Evolutionary conservation across 116 monocot genomes (phyloP).

Genomic region (Papilionanthe hybrid): DNA sequence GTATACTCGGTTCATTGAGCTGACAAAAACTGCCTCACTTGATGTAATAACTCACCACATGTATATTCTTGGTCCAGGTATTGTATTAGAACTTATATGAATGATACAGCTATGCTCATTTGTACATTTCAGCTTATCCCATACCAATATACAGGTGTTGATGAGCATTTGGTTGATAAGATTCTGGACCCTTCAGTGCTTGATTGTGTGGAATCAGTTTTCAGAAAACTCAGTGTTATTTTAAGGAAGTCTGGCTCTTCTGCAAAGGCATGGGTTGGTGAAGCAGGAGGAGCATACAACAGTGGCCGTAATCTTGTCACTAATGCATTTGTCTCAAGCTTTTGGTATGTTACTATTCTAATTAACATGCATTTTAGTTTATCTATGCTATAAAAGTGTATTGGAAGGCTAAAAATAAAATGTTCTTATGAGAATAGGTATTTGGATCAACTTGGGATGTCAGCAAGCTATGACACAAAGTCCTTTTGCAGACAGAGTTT

Average conservation of each 20-base stretch:
- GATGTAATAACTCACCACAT: constrained; percentile 25
- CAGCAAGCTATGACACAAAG: constrained; percentile 79
- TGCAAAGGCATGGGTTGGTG: constrained; percentile 80
- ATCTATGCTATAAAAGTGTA: not conserved
- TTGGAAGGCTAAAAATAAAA: not conserved
- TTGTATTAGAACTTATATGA: not conserved
- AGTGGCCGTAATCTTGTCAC: constrained; percentile 78
- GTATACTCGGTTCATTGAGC: constrained; percentile 14
- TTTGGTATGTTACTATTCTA: constrained; percentile 50
- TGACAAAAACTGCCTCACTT: constrained; percentile 10
- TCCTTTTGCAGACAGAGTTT: constrained; percentile 86
- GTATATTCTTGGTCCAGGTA: constrained; percentile 24
- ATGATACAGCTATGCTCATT: not conserved
- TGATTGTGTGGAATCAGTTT: constrained; percentile 47
- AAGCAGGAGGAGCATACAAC: constrained; percentile 93
- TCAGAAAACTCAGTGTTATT: constrained; percentile 47
- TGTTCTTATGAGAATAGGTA: constrained; percentile 37
- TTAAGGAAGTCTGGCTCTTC: constrained; percentile 40
- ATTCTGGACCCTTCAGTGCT: constrained; percentile 77
- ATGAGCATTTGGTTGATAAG: constrained; percentile 54
- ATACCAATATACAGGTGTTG: constrained; percentile 41
- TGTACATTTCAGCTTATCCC: not conserved
- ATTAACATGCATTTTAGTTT: no score
- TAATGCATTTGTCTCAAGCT: constrained; percentile 82
- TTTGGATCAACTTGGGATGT: constrained; percentile 91